Percentiles rank a stretch among this genome's conserved stretches.
Evolutionary conservation across 495 filamentous ascomycete genomes (phyloP).

Genomic region (Haplographium delicatum): DNA sequence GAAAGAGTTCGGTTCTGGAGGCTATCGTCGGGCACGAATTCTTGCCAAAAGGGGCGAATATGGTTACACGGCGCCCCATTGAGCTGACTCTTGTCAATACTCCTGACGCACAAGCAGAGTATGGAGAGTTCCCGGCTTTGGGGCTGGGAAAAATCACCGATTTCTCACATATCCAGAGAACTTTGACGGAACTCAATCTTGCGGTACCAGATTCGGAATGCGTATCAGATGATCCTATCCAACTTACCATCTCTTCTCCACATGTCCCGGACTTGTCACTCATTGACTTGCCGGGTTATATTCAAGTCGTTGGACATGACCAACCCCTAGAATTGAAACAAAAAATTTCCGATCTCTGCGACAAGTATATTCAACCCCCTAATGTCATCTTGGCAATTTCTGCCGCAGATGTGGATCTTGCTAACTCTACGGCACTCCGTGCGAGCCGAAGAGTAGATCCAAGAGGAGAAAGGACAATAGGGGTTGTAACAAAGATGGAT

Average conservation of each 20-base stretch:
- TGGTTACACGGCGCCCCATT: conserved; percentile 95
- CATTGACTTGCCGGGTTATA: conserved; percentile 95
- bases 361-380: conserved; percentile 94
- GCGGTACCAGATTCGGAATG: conserved; percentile 87
- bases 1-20: conserved; percentile 96
- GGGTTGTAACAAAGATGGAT: conserved; percentile 99
- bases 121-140: conserved; percentile 93
- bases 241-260: conserved; percentile 89
- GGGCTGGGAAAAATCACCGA: conserved; percentile 88
- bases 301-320: conserved; percentile 86
- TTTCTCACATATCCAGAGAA: conserved; percentile 88
- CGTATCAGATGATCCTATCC: conserved; percentile 94
- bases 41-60: conserved; percentile 93
- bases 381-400: conserved; percentile 98
- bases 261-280: conserved; percentile 93
- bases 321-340: conserved; percentile 89
- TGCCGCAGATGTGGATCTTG: conserved; percentile 93
- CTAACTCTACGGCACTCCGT: conserved; percentile 89
- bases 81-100: conserved; percentile 97
- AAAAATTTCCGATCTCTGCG: conserved; percentile 93
- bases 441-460: conserved; percentile 92
- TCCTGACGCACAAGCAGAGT: conserved; percentile 82
- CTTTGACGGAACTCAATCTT: conserved; percentile 89
- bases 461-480: conserved; percentile 91
- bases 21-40: conserved; percentile 98